phyloP scores from a whole-genome alignment of 1,284 basidiomycete species.

The Ganoderma meredithae region DNA sequence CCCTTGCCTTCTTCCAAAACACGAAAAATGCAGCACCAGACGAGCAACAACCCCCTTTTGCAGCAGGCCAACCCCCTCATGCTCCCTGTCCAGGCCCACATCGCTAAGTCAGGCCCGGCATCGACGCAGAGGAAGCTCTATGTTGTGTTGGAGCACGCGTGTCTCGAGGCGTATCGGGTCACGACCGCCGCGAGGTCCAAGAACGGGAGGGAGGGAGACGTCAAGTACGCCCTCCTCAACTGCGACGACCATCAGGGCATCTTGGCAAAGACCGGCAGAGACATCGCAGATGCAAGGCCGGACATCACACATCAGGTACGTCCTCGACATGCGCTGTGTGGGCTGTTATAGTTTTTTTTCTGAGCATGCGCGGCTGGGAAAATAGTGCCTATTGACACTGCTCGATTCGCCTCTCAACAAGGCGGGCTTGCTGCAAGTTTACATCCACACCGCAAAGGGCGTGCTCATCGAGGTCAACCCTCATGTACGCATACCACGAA shows the following conservation, averaged over 20 bases:
- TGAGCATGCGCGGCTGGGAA: neutral
- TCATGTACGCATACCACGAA: conserved; percentile 95
- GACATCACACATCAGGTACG: conserved; percentile 98
- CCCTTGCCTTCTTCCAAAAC: no score
- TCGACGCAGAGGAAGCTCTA: conserved; percentile 76
- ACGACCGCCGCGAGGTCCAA: conserved; percentile 63
- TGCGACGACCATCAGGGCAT: conserved; percentile 99
- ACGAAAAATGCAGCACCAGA: conserved; percentile 48
- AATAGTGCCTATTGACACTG: conserved; percentile 92
- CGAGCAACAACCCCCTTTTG: conserved; percentile 45
- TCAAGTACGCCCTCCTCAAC: conserved; percentile 97
- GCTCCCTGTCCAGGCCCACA: conserved; percentile 82
- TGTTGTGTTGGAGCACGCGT: conserved; percentile 93
- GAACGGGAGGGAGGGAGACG: conserved; percentile 71
- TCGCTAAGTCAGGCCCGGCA: conserved; percentile 61
- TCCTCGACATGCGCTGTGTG: conserved; percentile 14
- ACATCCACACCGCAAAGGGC: conserved; percentile 97
- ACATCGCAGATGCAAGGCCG: conserved; percentile 97
- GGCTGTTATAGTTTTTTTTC: neutral
- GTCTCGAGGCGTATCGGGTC: conserved; percentile 94
- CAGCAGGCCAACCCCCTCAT: conserved; percentile 75
- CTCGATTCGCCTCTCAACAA: conserved; percentile 99
- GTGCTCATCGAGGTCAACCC: conserved; percentile 99
- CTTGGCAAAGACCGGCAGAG: conserved; percentile 95
- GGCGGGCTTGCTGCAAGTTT: conserved; percentile 95